phyloP scores from a whole-genome alignment of 2,329 filamentous ascomycete species.

The Penicillium sp. region DNA sequence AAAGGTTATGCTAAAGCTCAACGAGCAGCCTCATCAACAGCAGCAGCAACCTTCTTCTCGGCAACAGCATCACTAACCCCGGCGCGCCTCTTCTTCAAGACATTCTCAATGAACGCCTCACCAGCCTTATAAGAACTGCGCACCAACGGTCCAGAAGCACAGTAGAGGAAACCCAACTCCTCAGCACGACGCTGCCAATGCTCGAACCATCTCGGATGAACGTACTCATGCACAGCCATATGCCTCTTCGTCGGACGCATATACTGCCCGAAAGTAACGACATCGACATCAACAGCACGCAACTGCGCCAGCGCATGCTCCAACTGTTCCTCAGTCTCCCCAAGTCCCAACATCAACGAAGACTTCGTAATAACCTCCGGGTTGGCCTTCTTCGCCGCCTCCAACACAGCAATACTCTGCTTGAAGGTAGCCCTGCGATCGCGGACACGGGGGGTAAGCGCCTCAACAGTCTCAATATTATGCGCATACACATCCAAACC shows the following conservation, averaged over 20 bases:
- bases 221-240: constrained; percentile 91
- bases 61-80: constrained; percentile 22
- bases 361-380: constrained; percentile 92
- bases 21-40: constrained; percentile 21
- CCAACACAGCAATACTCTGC: constrained; percentile 71
- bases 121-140: constrained; percentile 95
- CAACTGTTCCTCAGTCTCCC: constrained; percentile 84
- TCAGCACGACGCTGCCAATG: constrained; percentile 81
- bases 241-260: constrained; percentile 98
- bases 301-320: constrained; percentile 71
- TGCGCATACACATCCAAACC: constrained; percentile 94
- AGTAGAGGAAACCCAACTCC: constrained; percentile 94
- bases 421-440: constrained; percentile 83
- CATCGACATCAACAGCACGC: constrained; percentile 71
- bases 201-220: constrained; percentile 85
- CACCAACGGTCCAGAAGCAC: constrained; percentile 84
- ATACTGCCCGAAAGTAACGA: constrained; percentile 99
- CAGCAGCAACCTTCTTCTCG: constrained; percentile 20
- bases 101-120: constrained; percentile 97
- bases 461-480: constrained; percentile 93
- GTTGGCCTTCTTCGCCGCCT: constrained; percentile 68
- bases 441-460: constrained; percentile 75
- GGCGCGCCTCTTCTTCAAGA: constrained; percentile 65
- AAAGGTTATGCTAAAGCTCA: no score
- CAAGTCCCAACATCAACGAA: constrained; percentile 89